phyloP scores from a whole-genome alignment of 2,329 filamentous ascomycete species.

The Fusarium sp. region DNA sequence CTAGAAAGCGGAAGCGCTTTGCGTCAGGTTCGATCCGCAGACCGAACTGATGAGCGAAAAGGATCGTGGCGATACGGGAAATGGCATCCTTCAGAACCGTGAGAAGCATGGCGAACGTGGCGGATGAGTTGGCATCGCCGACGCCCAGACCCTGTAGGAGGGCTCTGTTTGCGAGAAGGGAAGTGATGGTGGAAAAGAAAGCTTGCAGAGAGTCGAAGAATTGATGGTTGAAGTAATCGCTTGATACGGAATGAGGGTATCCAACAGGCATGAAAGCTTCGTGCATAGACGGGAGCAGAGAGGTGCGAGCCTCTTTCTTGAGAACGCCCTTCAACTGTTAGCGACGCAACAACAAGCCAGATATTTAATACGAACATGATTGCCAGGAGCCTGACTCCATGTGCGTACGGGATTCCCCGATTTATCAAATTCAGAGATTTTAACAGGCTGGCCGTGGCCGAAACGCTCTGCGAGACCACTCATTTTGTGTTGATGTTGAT shows the following conservation, averaged over 20 bases:
- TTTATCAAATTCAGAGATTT: slow-evolving; percentile 53
- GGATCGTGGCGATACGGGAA: slow-evolving; percentile 83
- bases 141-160: slow-evolving; percentile 85
- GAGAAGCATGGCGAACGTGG: slow-evolving; percentile 83
- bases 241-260: slow-evolving; percentile 87
- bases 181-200: slow-evolving; percentile 84
- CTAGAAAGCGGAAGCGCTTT: slow-evolving; percentile 88
- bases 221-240: slow-evolving; percentile 83
- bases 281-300: slow-evolving; percentile 44
- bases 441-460: slow-evolving; percentile 42
- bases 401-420: slow-evolving; percentile 50
- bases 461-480: slow-evolving; percentile 41
- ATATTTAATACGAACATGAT: slow-evolving; percentile 33
- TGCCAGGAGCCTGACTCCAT: slow-evolving; percentile 49
- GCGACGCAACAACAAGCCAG: not conserved
- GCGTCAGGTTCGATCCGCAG: slow-evolving; percentile 88
- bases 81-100: slow-evolving; percentile 85
- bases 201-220: slow-evolving; percentile 82
- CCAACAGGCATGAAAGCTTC: slow-evolving; percentile 83
- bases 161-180: slow-evolving; percentile 82
- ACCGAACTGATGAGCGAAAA: slow-evolving; percentile 85
- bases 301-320: slow-evolving; percentile 37
- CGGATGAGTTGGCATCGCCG: slow-evolving; percentile 80
- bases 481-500: slow-evolving; percentile 16
- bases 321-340: slow-evolving; percentile 39